Evolutionary conservation across 2,329 filamentous ascomycete species (phyloP).

Genomic region (Xylaria sp.): DNA sequence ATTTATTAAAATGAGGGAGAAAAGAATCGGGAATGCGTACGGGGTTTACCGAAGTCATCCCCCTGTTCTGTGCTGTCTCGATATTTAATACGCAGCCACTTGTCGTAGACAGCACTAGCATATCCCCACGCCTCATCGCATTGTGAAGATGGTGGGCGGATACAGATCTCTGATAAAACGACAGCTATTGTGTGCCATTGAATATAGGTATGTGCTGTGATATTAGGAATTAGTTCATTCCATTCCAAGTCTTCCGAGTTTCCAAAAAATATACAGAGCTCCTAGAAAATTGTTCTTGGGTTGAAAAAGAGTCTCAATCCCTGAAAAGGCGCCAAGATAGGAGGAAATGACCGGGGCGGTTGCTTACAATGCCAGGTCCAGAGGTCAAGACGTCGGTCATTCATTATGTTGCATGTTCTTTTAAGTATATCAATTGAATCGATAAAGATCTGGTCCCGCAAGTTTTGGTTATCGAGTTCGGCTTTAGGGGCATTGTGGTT

Average conservation of each 20-base stretch:
- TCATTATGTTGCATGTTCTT: conserved; percentile 32
- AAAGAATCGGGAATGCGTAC: conserved; percentile 3
- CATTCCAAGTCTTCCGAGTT: background rate
- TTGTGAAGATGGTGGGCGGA: conserved; percentile 35
- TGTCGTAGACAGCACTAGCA: conserved; percentile 29
- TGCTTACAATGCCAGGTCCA: conserved; percentile 33
- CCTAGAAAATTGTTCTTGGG: background rate
- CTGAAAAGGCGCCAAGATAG: background rate
- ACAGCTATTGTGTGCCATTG: conserved; percentile 39
- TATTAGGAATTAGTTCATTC: background rate
- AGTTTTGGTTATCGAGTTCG: conserved; percentile 25
- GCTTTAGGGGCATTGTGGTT: background rate
- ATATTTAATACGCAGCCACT: conserved; percentile 32
- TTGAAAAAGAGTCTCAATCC: background rate
- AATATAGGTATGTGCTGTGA: conserved; percentile 30
- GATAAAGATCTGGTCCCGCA: conserved; percentile 32
- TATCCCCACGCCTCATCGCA: conserved; percentile 37
- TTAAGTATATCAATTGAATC: conserved; percentile 22
- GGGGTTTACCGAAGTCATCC: conserved; percentile 34
- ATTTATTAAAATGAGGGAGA: background rate
- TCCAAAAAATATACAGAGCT: background rate
- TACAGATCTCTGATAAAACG: conserved; percentile 37
- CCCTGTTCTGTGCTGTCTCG: conserved; percentile 35
- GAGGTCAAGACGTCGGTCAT: conserved; percentile 28
- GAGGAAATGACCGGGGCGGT: background rate